Evolutionary conservation across 2,329 filamentous ascomycete species (phyloP), one percentile per base, ranked within the genome.

Genomic region (Immersiporthe knoxdaviesiana): DNA sequence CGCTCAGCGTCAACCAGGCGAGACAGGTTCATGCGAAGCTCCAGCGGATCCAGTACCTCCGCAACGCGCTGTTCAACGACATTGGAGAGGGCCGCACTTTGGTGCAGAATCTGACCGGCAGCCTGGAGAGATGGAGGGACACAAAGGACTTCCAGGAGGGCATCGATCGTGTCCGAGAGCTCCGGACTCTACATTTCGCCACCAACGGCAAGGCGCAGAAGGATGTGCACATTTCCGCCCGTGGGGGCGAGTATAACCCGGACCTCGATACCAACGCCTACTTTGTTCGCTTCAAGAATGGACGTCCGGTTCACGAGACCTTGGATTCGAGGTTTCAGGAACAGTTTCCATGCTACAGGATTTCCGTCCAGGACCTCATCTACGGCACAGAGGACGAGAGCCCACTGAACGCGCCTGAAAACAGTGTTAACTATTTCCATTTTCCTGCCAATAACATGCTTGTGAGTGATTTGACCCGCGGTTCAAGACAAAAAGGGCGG

Each of bases 371-470:
- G 1, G 69, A 71, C 12, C 30, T 71, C 0, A 52, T 71, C 8
- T 27, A 67, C 2, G 44, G 37, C 3, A 58, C 6, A 7, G 54
- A 59, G 6, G 64, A 63, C 12, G 37, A 67, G 10, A 67, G 24
- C 8, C 44, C 64, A 18, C 62, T 71, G 16, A 24, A 56, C 21
- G 41, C 64, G 2, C 67, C 69, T 0, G 24, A 58, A 35, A 61
- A 58, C 10, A 71, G 67, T 10, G 65, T 71, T n/a, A 71, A 67
- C 35, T 74, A 74, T 47, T 71, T 74, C 39, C 73, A 74, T 61
- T 61, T 74, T 1, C 73, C 73, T 0, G 61, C 70, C 1, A 74
- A 74, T 50, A 74, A 74, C 61, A 74, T 74, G 73, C 39, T 67
- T 52, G 73, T 73, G 68, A 69, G 70, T 67, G 30, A 44, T 41